A percentile compares a stretch with the other conserved stretches of the same genome.
phyloP scores from a whole-genome alignment of 2,329 filamentous ascomycete genomes.

The Zasmidium cellare region DNA sequence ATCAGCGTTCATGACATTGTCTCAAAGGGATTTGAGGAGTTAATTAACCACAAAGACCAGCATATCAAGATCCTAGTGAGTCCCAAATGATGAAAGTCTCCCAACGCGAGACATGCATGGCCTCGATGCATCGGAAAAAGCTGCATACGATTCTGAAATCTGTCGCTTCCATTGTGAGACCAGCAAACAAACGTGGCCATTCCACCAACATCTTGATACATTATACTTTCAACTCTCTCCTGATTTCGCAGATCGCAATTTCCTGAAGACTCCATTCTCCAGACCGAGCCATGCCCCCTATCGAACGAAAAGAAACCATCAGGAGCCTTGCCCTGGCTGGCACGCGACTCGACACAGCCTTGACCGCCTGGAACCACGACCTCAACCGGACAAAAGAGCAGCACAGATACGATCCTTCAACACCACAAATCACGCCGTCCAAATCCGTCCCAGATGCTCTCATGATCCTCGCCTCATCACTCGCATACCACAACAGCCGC shows the following conservation, averaged over 20 bases:
- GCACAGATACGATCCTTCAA: neutral
- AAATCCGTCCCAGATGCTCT: neutral
- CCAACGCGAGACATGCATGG: no score
- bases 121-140: no score
- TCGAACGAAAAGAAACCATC: neutral
- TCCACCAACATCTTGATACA: neutral
- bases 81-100: constrained; percentile 3
- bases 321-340: neutral
- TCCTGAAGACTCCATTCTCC: no score
- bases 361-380: neutral
- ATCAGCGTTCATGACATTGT: constrained; percentile 17
- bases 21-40: constrained; percentile 16
- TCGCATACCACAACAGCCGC: neutral
- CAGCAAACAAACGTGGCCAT: neutral
- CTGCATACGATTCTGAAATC: neutral
- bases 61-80: constrained; percentile 22
- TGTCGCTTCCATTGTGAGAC: neutral
- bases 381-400: neutral
- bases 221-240: neutral
- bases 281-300: neutral
- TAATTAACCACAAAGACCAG: constrained; percentile 17
- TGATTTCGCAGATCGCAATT: no score
- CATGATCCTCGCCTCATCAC: neutral
- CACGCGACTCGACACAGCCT: neutral
- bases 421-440: neutral